Base-by-base conservation (phyloP, 371 early-diverging fungal genomes). In the Thermomucor indicae-seudaticae region DNA sequence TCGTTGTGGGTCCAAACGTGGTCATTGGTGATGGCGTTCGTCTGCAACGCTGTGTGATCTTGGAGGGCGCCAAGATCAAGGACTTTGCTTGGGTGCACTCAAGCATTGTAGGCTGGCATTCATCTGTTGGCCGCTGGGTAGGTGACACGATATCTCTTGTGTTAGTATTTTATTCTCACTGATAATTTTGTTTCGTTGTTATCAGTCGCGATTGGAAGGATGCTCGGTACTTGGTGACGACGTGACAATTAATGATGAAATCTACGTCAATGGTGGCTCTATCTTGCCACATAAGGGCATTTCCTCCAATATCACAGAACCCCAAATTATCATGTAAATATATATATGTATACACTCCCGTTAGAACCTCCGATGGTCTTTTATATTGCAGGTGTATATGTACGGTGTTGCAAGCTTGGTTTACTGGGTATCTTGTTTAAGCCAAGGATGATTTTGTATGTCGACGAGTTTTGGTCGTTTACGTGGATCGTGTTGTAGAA, bases 71-170 rank as follows among this genome's bases (percentile, higher is more conserved):
- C 6, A 66, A 77, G 25, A 78, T 99, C 59, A 92, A 89, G 67
- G 91, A 95, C 67, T 83, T 88, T 64, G 89, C 94, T 8, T 92
- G 92, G 88, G 80, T 99, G 44, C 80, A 86, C 53, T 86, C 85
- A 62, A 84, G 90, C 41, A 97, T 99, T 58, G 81, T 99, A 29
- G 99, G 99, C 48, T 98, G 97, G 97, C 86, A 93, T 71, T 92
- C 93, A 30, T 88, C 86, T 20, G 80, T 97, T 19, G 97, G 96
- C 6, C 81, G 88, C 49, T 96, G 96, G 97, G 43, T 42, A 42
- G 20, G 43, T 42, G 1, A 20, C 3, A 14, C 11, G 34, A 34
- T 14, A 42, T 25, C 25, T 25, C n/a, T 6, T 24, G 12, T 8
- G 43, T 19, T 42, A 4, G 7, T 5, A 42, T 42, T 42, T 19